Conservation (phyloP, 2,329 filamentous ascomycete species). For the Xylaria sp. region DNA sequence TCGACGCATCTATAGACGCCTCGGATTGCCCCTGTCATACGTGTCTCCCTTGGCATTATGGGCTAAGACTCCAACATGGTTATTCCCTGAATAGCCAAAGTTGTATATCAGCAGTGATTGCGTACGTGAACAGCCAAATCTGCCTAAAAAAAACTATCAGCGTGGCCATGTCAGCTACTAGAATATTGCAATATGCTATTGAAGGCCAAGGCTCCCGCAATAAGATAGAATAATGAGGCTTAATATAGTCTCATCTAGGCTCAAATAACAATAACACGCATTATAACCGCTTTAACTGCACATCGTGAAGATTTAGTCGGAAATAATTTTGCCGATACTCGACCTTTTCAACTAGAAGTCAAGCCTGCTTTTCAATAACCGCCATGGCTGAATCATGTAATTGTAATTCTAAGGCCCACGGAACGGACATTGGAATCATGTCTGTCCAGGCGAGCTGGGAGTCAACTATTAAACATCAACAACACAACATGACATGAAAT, state of each 20-base stretch:
- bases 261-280: no score
- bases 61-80: not conserved
- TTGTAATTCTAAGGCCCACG: no score
- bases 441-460: no score
- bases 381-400: no score
- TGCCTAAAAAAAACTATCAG: not conserved
- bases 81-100: not conserved
- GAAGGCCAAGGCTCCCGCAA: not conserved
- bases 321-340: not conserved
- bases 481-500: no score
- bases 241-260: not conserved
- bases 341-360: not conserved
- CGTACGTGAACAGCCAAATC: not conserved
- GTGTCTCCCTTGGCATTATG: not conserved
- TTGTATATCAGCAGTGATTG: not conserved
- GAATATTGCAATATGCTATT: not conserved
- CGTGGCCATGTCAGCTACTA: not conserved
- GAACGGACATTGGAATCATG: no score
- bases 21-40: not conserved
- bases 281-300: not conserved
- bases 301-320: not conserved
- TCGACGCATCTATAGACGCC: not conserved
- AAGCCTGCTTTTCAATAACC: not conserved
- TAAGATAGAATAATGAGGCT: not conserved
- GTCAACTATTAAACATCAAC: not conserved